Percentiles rank a stretch among this genome's conserved stretches.
phyloP scores from a whole-genome alignment of 345 rosid genomes.

The Psidium friedrichsthalianum region DNA sequence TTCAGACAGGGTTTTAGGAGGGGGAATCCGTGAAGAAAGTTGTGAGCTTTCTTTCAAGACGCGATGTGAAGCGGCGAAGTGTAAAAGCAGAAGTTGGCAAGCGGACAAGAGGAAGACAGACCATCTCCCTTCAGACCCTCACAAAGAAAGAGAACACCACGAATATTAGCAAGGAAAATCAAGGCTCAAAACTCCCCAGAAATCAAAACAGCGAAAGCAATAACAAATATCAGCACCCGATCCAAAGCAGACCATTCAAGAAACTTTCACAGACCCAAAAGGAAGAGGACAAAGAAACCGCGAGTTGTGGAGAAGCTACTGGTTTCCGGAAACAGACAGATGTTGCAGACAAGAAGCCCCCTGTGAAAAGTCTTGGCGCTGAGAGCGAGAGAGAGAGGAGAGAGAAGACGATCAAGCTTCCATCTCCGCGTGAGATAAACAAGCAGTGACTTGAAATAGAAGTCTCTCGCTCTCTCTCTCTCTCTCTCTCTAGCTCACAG shows the following conservation, averaged over 20 bases:
- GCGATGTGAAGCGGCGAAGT: neutral
- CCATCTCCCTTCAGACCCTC: neutral
- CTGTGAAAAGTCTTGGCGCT: neutral
- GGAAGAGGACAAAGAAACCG: neutral
- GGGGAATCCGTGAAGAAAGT: neutral
- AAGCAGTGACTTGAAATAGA: neutral
- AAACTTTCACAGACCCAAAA: neutral
- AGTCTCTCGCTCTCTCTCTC: neutral
- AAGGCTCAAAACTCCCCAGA: neutral
- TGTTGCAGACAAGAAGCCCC: neutral
- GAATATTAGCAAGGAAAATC: neutral
- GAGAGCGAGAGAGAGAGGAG: neutral
- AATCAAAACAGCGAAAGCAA: neutral
- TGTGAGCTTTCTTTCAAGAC: neutral
- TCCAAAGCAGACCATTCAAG: neutral
- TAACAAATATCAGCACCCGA: neutral
- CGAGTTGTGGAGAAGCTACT: neutral
- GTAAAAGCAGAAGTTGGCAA: neutral
- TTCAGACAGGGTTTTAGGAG: neutral
- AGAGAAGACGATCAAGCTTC: neutral
- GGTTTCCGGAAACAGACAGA: neutral
- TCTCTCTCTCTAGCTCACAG: neutral
- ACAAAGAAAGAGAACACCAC: neutral
- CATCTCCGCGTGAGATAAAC: neutral
- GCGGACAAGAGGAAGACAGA: neutral